Percentiles rank a stretch among this genome's conserved stretches.
These are phyloP conservation scores for Penicillium bialowiezense DNA, from an alignment of 495 filamentous ascomycete species.

Conservation along the genomic window DNA sequence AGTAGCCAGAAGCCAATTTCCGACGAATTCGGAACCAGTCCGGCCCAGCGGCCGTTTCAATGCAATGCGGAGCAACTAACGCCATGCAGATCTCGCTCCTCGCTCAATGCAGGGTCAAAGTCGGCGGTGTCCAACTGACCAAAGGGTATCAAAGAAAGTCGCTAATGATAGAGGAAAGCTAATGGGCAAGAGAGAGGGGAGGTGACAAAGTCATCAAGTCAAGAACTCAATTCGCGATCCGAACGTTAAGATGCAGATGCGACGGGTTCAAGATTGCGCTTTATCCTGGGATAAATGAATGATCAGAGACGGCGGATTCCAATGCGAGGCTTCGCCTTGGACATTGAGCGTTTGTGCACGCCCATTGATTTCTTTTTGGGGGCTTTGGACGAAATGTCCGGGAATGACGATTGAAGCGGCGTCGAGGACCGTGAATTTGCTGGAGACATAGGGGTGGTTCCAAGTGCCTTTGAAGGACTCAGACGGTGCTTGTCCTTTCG, in stretches of 20 bases:
- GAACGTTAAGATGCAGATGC: too few relatives aligned
- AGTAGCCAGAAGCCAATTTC: background rate
- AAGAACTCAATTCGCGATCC: too few relatives aligned
- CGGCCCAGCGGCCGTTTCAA: background rate
- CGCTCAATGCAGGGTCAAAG: conserved; percentile 2
- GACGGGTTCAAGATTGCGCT: too few relatives aligned
- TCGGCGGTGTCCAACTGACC: background rate
- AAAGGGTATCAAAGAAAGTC: conserved; percentile 10
- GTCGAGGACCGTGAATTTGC: background rate
- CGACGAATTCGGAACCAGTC: background rate
- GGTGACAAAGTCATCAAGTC: background rate
- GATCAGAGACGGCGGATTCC: conserved; percentile 39
- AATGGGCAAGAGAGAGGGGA: background rate
- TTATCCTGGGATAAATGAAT: background rate
- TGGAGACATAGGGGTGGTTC: background rate
- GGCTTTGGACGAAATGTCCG: conserved; percentile 10
- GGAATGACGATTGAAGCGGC: conserved; percentile 3
- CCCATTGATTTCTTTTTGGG: conserved; percentile 19
- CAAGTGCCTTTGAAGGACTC: conserved; percentile 1
- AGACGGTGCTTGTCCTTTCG: conserved; percentile 12
- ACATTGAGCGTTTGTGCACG: conserved; percentile 23
- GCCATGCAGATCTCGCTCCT: background rate
- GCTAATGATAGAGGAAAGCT: background rate
- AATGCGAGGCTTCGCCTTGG: conserved; percentile 38
- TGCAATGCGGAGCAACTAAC: background rate